Percentiles rank a stretch among this genome's conserved stretches.
phyloP scores from a whole-genome alignment of 1,139 yeast species.

The Zygosaccharomyces pseudobailii region DNA sequence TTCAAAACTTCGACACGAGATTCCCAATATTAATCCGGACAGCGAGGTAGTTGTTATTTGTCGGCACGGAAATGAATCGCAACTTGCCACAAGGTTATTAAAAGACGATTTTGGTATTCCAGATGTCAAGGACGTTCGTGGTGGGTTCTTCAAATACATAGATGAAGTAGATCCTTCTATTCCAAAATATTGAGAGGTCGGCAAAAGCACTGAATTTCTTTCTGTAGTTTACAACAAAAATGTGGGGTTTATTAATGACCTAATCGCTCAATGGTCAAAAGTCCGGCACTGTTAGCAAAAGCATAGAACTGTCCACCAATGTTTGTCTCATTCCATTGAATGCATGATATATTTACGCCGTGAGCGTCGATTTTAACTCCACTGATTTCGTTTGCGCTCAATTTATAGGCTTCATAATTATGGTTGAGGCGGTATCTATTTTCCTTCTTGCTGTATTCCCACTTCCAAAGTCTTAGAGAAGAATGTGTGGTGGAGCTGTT shows the following conservation, averaged over 20 bases:
- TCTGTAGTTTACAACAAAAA: too few relatives aligned
- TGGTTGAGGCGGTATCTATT: slow-evolving; percentile 39
- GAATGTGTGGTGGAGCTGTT: slow-evolving; percentile 33
- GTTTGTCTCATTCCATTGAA: slow-evolving; percentile 59
- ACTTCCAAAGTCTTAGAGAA: slow-evolving; percentile 35
- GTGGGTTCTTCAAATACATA: slow-evolving; percentile 77
- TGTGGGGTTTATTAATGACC: slow-evolving; percentile 17
- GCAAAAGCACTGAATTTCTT: not conserved
- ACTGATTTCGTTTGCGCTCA: slow-evolving; percentile 28
- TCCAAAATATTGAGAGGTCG: slow-evolving; percentile 53
- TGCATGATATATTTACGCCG: slow-evolving; percentile 47
- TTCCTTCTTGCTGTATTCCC: slow-evolving; percentile 38
- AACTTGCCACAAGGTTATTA: slow-evolving; percentile 60
- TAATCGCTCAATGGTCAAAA: slow-evolving; percentile 59
- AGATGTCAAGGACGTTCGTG: slow-evolving; percentile 62
- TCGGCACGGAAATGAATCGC: slow-evolving; percentile 89
- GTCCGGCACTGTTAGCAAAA: slow-evolving; percentile 63
- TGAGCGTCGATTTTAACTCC: slow-evolving; percentile 45
- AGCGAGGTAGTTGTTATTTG: slow-evolving; percentile 47
- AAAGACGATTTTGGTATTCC: slow-evolving; percentile 45
- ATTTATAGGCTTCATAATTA: slow-evolving; percentile 27
- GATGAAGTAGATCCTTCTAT: slow-evolving; percentile 52
- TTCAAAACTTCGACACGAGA: slow-evolving; percentile 15
- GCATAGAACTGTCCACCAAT: slow-evolving; percentile 54
- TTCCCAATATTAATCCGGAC: slow-evolving; percentile 21